phyloP scores from a whole-genome alignment of 805 yeast species.

The Saccharomyces jurei region DNA sequence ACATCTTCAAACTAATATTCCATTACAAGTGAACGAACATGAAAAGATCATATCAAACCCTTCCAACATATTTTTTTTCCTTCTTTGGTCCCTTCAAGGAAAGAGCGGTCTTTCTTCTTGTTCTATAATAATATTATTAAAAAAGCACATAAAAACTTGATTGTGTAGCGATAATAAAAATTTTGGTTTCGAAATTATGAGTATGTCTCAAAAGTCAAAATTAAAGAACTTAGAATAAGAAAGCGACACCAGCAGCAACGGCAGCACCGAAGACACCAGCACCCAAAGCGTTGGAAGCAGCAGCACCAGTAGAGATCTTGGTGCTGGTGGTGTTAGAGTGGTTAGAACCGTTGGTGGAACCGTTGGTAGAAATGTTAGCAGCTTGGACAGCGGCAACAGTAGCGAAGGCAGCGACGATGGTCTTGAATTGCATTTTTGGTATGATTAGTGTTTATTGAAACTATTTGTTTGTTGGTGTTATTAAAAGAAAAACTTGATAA shows the following conservation, averaged over 20 bases:
- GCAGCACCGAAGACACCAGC: constrained; percentile 74
- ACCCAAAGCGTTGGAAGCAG: constrained; percentile 46
- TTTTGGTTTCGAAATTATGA: background rate
- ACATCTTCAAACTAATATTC: background rate
- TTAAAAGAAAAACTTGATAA: background rate
- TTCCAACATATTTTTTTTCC: background rate
- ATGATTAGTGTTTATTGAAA: background rate
- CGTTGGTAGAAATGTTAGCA: constrained; percentile 35
- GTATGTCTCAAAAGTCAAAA: constrained; percentile 2
- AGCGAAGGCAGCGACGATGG: constrained; percentile 58
- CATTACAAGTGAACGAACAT: background rate
- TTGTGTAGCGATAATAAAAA: background rate
- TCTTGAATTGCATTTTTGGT: constrained; percentile 57
- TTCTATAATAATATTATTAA: background rate
- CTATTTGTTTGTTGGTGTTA: background rate
- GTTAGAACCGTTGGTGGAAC: constrained; percentile 40
- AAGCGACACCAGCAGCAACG: constrained; percentile 68
- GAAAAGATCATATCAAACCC: background rate
- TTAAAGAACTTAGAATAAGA: constrained; percentile 33
- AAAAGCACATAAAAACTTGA: background rate
- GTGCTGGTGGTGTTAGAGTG: constrained; percentile 35
- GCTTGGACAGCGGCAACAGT: constrained; percentile 63
- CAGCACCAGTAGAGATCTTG: constrained; percentile 37
- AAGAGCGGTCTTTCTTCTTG: background rate
- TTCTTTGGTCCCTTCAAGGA: background rate